Percentiles rank a stretch among this genome's conserved stretches.
phyloP scores from a whole-genome alignment of 2,329 filamentous ascomycete genomes.

The Lachnum nothofagi region DNA sequence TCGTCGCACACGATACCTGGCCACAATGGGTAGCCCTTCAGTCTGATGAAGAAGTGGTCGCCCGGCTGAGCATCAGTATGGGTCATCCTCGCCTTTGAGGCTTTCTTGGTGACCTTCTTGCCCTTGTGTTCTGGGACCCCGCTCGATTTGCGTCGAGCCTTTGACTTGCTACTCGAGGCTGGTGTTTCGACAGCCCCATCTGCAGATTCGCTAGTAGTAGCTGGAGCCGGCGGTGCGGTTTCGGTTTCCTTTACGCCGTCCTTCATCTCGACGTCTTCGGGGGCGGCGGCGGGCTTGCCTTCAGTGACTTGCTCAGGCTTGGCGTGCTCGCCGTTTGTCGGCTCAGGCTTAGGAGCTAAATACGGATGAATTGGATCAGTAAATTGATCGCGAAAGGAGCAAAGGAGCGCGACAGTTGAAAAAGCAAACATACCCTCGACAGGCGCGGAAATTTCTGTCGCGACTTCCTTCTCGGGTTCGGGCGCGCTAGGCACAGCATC shows the following conservation, averaged over 20 bases:
- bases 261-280: conserved; percentile 33
- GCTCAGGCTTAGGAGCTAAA: conserved; percentile 19
- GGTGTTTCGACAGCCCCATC: conserved; percentile 35
- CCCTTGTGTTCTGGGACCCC: conserved; percentile 61
- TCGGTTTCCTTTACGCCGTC: conserved; percentile 31
- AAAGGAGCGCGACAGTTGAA: neutral
- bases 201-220: conserved; percentile 26
- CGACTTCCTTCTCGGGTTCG: conserved; percentile 22
- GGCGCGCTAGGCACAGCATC: conserved; percentile 17
- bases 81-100: conserved; percentile 65
- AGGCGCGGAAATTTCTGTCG: conserved; percentile 20
- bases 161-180: conserved; percentile 42
- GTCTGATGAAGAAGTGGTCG: conserved; percentile 84
- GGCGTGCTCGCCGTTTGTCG: conserved; percentile 23
- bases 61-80: conserved; percentile 81
- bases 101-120: conserved; percentile 83
- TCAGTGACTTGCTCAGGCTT: conserved; percentile 18
- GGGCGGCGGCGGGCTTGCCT: conserved; percentile 19
- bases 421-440: conserved; percentile 21
- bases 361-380: conserved; percentile 19
- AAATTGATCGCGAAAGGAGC: conserved; percentile 2
- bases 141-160: conserved; percentile 68
- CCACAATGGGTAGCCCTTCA: conserved; percentile 94
- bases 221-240: conserved; percentile 13
- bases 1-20: conserved; percentile 92